A percentile compares a stretch with the other conserved stretches of the same genome.
Evolutionary conservation across 169 alveolate genomes (phyloP).

Genomic region (Eimeria maxima): DNA sequence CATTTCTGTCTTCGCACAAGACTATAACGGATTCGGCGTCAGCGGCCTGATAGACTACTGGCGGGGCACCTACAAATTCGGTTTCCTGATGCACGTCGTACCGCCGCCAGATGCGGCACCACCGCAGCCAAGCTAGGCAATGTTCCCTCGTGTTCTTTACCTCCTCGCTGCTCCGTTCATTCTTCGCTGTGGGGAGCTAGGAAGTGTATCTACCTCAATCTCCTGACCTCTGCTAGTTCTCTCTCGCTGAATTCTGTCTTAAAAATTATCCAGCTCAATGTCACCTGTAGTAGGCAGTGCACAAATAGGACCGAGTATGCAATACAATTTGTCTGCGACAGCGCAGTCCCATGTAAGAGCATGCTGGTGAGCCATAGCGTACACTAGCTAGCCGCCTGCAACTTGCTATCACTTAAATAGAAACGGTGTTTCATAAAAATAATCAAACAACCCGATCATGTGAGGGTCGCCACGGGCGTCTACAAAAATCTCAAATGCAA

Average conservation of each 20-base stretch:
- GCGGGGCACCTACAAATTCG: conserved; percentile 93
- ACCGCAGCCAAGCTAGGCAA: conserved; percentile 28
- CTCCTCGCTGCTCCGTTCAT: neutral
- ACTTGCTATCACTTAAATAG: neutral
- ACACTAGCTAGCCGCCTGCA: neutral
- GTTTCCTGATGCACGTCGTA: conserved; percentile 95
- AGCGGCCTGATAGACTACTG: conserved; percentile 94
- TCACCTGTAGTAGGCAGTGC: neutral
- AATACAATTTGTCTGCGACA: neutral
- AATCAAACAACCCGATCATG: neutral
- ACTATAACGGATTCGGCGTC: conserved; percentile 93
- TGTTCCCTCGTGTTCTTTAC: neutral
- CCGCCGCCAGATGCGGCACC: conserved; percentile 89
- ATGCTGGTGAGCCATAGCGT: neutral
- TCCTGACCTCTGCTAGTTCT: neutral
- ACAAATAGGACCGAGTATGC: neutral
- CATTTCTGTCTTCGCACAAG: conserved; percentile 94
- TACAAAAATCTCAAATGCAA: neutral
- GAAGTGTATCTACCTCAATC: neutral
- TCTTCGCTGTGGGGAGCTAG: neutral
- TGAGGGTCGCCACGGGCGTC: neutral
- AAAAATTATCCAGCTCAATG: neutral
- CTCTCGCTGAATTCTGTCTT: neutral
- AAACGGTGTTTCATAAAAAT: neutral
- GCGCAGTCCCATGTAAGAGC: neutral